Percentiles rank a stretch among this genome's conserved stretches.
Evolutionary conservation across 306 rosid genomes (phyloP).

Genomic region (Glycine tomentella): DNA sequence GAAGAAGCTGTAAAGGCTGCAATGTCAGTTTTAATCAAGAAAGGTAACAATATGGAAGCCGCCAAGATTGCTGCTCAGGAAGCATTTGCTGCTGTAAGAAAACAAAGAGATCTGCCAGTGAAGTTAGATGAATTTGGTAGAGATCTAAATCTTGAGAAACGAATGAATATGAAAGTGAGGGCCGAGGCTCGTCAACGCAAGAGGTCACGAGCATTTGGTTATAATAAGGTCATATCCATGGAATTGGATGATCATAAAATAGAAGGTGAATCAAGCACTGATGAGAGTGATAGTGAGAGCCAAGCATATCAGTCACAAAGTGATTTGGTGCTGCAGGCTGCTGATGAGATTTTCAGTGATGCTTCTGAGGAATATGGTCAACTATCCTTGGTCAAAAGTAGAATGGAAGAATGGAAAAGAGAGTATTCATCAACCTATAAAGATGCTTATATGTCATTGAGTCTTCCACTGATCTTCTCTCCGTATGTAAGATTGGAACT

Average conservation of each 20-base stretch:
- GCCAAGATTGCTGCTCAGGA: conserved; percentile 87
- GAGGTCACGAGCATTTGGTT: conserved; percentile 56
- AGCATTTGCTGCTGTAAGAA: conserved; percentile 73
- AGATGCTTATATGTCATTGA: conserved; percentile 91
- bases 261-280: conserved; percentile 98
- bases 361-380: conserved; percentile 90
- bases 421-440: conserved; percentile 71
- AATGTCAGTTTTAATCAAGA: conserved; percentile 68
- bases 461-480: conserved; percentile 86
- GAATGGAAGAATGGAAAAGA: conserved; percentile 90
- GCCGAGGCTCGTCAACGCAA: conserved; percentile 68
- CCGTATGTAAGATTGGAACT: conserved; percentile 97
- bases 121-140: conserved; percentile 92
- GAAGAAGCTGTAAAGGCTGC: conserved; percentile 93
- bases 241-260: conserved; percentile 72
- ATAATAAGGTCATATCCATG: conserved; percentile 61
- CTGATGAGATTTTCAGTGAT: conserved; percentile 84
- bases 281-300: conserved; percentile 93
- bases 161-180: conserved; percentile 75
- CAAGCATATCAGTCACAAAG: conserved; percentile 70
- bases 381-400: conserved; percentile 77
- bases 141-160: conserved; percentile 88
- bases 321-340: conserved; percentile 78
- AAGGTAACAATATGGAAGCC: conserved; percentile 71
- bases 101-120: conserved; percentile 76